Conservation (phyloP, 2,329 filamentous ascomycete species). For the Trichophyton benhamiae region DNA sequence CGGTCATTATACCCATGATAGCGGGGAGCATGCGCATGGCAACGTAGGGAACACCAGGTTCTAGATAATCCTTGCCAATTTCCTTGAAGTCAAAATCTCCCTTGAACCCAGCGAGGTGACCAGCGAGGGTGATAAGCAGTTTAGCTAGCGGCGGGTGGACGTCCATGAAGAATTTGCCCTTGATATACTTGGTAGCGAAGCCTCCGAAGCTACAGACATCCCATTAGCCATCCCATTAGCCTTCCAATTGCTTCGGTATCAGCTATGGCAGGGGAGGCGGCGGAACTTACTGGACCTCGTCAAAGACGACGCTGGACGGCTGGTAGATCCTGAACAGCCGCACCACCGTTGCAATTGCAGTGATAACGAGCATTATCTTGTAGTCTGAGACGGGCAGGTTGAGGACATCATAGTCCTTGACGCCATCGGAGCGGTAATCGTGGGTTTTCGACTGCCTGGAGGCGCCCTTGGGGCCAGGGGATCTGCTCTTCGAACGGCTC, state of each 20-base stretch:
- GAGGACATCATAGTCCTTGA: slow-evolving; percentile 85
- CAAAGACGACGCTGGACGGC: slow-evolving; percentile 91
- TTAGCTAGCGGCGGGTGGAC: slow-evolving; percentile 97
- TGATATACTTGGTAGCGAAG: slow-evolving; percentile 98
- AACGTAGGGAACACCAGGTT: slow-evolving; percentile 89
- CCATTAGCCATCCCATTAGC: not conserved
- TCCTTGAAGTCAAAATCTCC: slow-evolving; percentile 98
- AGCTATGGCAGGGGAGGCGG: not conserved
- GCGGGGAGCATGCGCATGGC: slow-evolving; percentile 93
- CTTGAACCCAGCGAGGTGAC: slow-evolving; percentile 88
- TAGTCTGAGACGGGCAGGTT: slow-evolving; percentile 75
- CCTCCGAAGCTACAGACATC: slow-evolving; percentile 65
- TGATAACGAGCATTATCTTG: slow-evolving; percentile 59
- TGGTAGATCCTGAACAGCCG: slow-evolving; percentile 93
- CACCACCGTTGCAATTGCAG: slow-evolving; percentile 62
- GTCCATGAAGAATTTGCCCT: slow-evolving; percentile 99
- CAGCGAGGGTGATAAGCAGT: slow-evolving; percentile 86
- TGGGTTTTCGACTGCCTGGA: slow-evolving; percentile 22
- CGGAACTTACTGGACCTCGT: slow-evolving; percentile 84
- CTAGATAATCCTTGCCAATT: slow-evolving; percentile 96
- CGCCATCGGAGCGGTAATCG: slow-evolving; percentile 38
- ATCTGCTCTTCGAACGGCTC: slow-evolving; percentile 29
- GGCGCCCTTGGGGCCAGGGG: slow-evolving; percentile 28
- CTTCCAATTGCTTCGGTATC: not conserved
- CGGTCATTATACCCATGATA: slow-evolving; percentile 72